These are phyloP conservation scores for Triticum urartu DNA, from an alignment of 176 grass and related monocot species.

Conservation along the genomic window DNA sequence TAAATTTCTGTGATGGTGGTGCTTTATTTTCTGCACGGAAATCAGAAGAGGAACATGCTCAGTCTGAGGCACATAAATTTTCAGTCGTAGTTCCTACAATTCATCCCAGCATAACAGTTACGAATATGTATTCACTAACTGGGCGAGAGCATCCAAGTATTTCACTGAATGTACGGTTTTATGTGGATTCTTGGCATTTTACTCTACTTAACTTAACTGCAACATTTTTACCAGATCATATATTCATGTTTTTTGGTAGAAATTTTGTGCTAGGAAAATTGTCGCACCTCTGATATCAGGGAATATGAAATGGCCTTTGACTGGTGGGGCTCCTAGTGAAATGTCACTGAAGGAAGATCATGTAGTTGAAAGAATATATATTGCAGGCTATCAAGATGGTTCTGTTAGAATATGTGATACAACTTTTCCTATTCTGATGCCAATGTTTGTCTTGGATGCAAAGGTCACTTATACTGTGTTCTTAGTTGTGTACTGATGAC, in stretches of 20 bases:
- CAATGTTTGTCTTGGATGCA: conserved; percentile 81
- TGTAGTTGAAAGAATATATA: conserved; percentile 71
- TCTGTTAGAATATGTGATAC: conserved; percentile 96
- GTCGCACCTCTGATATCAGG: conserved; percentile 31
- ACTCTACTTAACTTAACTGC: background rate
- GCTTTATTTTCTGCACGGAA: conserved; percentile 66
- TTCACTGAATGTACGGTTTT: conserved; percentile 64
- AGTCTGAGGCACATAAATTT: conserved; percentile 69
- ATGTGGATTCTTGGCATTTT: background rate
- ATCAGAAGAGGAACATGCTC: conserved; percentile 49
- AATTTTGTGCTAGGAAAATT: conserved; percentile 50
- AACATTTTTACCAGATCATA: conserved; percentile 12
- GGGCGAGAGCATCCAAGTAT: conserved; percentile 40
- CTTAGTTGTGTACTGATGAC: conserved; percentile 8
- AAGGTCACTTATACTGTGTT: conserved; percentile 52
- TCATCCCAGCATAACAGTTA: conserved; percentile 81
- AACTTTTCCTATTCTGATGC: conserved; percentile 72
- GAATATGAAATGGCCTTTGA: conserved; percentile 91
- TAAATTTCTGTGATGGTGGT: conserved; percentile 72
- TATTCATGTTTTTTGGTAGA: conserved; percentile 44
- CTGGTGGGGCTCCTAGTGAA: conserved; percentile 93
- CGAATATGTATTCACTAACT: conserved; percentile 54
- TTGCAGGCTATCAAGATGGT: conserved; percentile 94
- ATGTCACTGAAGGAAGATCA: conserved; percentile 63
- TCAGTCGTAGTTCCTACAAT: conserved; percentile 63